phyloP scores from a whole-genome alignment of 129 eudicot species.

The Helianthus tuberosus region DNA sequence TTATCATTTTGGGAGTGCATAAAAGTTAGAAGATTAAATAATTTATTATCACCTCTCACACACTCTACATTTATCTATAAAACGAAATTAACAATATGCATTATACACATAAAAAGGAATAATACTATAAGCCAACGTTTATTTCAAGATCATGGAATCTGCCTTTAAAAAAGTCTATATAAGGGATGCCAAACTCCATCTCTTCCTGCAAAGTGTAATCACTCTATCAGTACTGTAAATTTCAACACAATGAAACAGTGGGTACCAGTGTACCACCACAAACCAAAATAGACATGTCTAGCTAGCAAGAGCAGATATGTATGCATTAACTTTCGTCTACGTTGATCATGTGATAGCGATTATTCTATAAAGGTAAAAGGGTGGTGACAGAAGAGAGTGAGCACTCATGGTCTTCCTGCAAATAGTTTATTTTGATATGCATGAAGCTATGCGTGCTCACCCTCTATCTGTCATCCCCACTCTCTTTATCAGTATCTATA shows the following conservation, averaged over 20 bases:
- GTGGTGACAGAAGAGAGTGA: slow-evolving; percentile 65
- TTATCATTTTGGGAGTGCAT: too few species aligned
- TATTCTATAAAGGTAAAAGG: slow-evolving; percentile 21
- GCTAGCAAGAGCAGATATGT: background rate
- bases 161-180: slow-evolving; percentile 43
- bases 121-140: slow-evolving; percentile 41
- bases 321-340: background rate
- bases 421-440: slow-evolving; percentile 31
- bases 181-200: slow-evolving; percentile 31
- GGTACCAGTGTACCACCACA: slow-evolving; percentile 6
- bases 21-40: too few species aligned
- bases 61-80: too few species aligned
- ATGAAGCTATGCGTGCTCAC: slow-evolving; percentile 80
- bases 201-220: slow-evolving; percentile 37
- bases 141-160: too few species aligned
- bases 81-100: background rate
- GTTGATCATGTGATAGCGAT: background rate
- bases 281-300: slow-evolving; percentile 12
- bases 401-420: slow-evolving; percentile 45
- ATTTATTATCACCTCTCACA: too few species aligned
- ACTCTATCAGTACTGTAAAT: slow-evolving; percentile 9
- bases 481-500: background rate
- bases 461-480: slow-evolving; percentile 79
- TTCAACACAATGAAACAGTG: slow-evolving; percentile 43
- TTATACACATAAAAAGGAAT: background rate